Base-by-base conservation (phyloP, 495 filamentous ascomycete species). In the Arthonia radiata region DNA sequence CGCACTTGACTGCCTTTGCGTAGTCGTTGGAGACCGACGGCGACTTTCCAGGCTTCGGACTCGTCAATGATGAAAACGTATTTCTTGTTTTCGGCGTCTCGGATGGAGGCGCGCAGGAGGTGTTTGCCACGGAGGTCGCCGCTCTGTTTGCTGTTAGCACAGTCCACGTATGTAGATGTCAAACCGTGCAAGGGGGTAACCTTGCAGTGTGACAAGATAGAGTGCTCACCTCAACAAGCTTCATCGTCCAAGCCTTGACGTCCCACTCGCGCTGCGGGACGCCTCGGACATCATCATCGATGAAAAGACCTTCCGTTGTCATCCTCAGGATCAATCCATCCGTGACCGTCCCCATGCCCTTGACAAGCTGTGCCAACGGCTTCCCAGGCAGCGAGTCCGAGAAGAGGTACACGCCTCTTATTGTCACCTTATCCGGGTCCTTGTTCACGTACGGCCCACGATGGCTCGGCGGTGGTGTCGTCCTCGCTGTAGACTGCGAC, bases 191-290 rank as follows among this genome's bases (percentile, higher is more conserved):
- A 36, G 41, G 25, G 51, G 46, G 28, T 51, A 49, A 13, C 42
- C 25, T 28, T 36, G n/a, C n/a, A n/a, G n/a, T n/a, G n/a, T n/a
- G n/a, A 11, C 7, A 11, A 22, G 6, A 22, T 11, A 7, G 19
- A 22, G 19, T 11, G 11, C 6, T 22, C 45, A 93, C 70, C 56
- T 97, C 86, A 36, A 86, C 67, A 15, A 69, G 54, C 47, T 82
- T 92, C 50, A 97, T 61, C 8, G 78, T 90, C 86, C 86, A 93
- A 11, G 83, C 82, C 43, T 93, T 93, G 46, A 93, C 63, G 43
- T 97, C 86, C 89, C 89, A 97, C 50, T 94, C 89, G 26, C 86
- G 63, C 44, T 91, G 79, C 12, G 72, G 67, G 2, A 90, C 72
- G 22, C 68, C 68, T 11, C 80, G 67, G 19, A 92, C 54, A 38